Evolutionary conservation across 1,284 basidiomycete genomes (phyloP), one percentile per base, ranked within the genome.

Genomic region (Ceratobasidium sp.): DNA sequence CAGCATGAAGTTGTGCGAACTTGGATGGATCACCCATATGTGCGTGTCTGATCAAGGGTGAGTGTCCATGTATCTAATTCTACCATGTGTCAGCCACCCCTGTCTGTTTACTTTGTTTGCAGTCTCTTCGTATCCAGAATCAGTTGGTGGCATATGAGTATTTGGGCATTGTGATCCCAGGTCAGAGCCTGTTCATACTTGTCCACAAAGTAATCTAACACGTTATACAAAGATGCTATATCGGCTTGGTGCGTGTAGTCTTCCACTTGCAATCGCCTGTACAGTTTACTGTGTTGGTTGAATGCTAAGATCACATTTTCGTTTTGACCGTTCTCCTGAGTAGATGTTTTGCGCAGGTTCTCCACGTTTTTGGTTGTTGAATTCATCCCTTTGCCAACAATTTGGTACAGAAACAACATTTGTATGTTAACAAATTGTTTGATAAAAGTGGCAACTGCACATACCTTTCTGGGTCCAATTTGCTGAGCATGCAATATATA

Each of bases 181-280:
- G 42, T 46, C 20, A 23, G 5, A 6, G 38, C 9, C 40, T 62
- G 61, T 38, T 69, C 67, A 33, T 69, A 69, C 46, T 48, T 69
- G 10, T 40, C 28, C 13, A 69, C 67, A 40, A 69, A 69, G 33
- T 69, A 69, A 38, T 69, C 67, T 9, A 69, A 10, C 15, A 69
- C 10, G 38, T 54, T 69, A 38, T 56, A 69, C 9, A 17, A 15
- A n/a, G 6, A 15, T 15, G 28, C 15, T 56, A 52, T n/a, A 17
- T 28, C 7, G 15, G 26, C 67, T 33, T 50, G 48, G 38, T 56
- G 56, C 13, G 33, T 52, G 40, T 69, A 69, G 48, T 69, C 67
- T 5, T 54, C 67, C 23, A 69, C 48, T 38, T 69, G 67, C 20
- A 50, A 69, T 17, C 33, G n/a, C 20, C n/a, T 23, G 13, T 40